These are phyloP conservation scores for Plasmopara halstedii DNA, from an alignment of 352 stramenopile genomes.

Conservation along the genomic window DNA sequence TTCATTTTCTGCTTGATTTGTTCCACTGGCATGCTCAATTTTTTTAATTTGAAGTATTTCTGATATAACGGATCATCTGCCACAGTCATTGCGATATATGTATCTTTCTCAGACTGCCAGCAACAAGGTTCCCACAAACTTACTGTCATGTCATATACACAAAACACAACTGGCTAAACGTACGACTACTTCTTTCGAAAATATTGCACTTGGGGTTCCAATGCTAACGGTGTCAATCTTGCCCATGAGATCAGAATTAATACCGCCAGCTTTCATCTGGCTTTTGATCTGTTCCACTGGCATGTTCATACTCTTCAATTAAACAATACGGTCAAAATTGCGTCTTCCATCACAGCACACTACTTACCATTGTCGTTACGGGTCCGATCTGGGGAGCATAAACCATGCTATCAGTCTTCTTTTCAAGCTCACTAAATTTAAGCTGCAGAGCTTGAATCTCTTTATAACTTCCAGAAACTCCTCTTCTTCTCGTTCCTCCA, in stretches of 20 bases:
- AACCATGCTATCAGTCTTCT: conserved; percentile 56
- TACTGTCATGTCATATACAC: too few species aligned
- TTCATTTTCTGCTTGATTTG: conserved; percentile 87
- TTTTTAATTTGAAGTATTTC: too few species aligned
- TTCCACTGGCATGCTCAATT: conserved; percentile 70
- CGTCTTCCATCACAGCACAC: conserved; percentile 61
- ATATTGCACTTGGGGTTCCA: too few species aligned
- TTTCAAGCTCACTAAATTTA: conserved; percentile 67
- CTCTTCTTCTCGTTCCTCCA: conserved; percentile 20
- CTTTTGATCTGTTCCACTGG: conserved; percentile 74
- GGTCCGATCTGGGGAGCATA: conserved; percentile 17
- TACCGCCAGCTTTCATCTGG: conserved; percentile 79
- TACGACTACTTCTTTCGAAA: too few species aligned
- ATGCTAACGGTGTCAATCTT: too few species aligned
- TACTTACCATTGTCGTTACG: conserved; percentile 10
- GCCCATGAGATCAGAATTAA: conserved; percentile 61
- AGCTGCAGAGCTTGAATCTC: conserved; percentile 72
- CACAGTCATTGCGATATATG: too few species aligned
- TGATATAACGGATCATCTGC: too few species aligned
- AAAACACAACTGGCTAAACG: too few species aligned
- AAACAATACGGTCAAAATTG: conserved; percentile 68
- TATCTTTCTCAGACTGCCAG: too few species aligned
- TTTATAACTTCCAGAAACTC: conserved; percentile 44
- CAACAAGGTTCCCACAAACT: too few species aligned
- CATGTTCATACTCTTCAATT: conserved; percentile 81